Evolutionary conservation across 2,329 filamentous ascomycete genomes (phyloP).

Genomic region (Fusarium heterosporum): DNA sequence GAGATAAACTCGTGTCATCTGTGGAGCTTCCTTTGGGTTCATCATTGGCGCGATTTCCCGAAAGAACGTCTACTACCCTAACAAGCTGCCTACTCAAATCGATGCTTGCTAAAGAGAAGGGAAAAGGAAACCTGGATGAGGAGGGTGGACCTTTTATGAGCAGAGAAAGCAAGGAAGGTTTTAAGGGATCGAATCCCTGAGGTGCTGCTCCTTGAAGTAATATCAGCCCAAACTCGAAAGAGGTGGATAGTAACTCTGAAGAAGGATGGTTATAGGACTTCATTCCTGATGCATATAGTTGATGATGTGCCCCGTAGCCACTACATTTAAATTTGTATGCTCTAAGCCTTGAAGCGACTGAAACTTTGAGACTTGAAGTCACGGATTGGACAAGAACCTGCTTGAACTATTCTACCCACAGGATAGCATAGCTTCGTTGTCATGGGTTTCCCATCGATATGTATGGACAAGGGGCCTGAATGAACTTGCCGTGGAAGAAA

Average conservation of each 20-base stretch:
- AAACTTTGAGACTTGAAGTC: no score
- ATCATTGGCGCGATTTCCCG: not conserved
- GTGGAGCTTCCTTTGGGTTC: not conserved
- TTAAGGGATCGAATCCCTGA: no score
- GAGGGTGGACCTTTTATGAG: not conserved
- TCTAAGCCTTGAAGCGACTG: no score
- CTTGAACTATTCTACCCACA: not conserved
- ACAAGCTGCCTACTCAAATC: not conserved
- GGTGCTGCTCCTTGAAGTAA: not conserved
- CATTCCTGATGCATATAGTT: no score
- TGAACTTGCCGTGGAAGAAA: not conserved
- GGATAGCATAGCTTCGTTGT: not conserved
- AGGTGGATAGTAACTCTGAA: no score
- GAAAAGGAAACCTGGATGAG: not conserved
- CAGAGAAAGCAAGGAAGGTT: not conserved
- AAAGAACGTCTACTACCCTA: not conserved
- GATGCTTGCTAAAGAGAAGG: not conserved
- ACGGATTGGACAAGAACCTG: no score
- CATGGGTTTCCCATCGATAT: slow-evolving; percentile 1
- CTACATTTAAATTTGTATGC: no score
- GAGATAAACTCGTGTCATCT: not conserved
- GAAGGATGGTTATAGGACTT: no score
- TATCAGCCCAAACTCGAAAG: no score
- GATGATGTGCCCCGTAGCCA: no score
- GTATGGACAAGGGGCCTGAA: not conserved